A percentile compares a stretch with the other conserved stretches of the same genome.
Conservation (phyloP, 306 rosid genomes). For the Acacia melanoxylon region DNA sequence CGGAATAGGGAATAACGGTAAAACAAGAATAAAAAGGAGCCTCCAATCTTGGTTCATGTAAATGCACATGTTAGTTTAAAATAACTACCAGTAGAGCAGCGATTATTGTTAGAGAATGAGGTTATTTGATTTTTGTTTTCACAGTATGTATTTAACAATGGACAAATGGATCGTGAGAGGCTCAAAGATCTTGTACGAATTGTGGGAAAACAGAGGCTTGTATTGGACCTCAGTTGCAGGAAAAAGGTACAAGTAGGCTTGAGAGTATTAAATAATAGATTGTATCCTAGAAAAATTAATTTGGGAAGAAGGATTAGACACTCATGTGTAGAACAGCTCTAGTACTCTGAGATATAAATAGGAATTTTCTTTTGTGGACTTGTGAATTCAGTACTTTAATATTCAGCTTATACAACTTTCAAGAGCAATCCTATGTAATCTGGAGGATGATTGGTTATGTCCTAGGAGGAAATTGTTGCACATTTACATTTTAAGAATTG, state of each 20-base stretch:
- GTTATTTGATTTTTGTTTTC: constrained; percentile 27
- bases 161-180: constrained; percentile 86
- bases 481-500: neutral
- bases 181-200: constrained; percentile 75
- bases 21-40: neutral
- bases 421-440: constrained; percentile 8
- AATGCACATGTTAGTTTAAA: constrained; percentile 4
- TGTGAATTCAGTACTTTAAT: neutral
- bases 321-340: neutral
- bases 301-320: neutral
- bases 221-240: constrained; percentile 96
- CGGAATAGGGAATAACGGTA: neutral
- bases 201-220: constrained; percentile 88
- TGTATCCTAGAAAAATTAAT: constrained; percentile 7
- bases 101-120: constrained; percentile 2
- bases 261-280: constrained; percentile 4
- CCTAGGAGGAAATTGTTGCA: constrained; percentile 5
- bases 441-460: neutral
- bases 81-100: neutral
- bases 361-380: neutral
- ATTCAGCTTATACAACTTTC: constrained; percentile 9
- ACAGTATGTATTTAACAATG: constrained; percentile 89
- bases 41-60: constrained; percentile 15
- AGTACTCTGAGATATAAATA: neutral
- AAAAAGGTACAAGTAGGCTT: constrained; percentile 59